Conservation (phyloP, 2,329 filamentous ascomycete genomes). For the Sporothrix luriei region DNA sequence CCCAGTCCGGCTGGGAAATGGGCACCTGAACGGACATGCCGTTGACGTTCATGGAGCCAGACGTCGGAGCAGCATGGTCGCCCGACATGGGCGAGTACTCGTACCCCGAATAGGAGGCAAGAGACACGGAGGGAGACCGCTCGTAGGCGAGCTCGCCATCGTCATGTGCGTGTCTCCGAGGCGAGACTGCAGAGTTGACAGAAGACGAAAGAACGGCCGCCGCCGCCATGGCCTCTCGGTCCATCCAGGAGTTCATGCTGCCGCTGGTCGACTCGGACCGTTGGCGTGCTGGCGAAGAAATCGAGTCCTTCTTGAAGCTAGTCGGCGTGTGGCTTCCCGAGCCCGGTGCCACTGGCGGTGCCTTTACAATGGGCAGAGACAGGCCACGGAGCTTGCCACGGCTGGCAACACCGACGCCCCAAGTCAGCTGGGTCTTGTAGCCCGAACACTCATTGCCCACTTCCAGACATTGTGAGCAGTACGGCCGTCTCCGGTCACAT, state of each 20-base stretch:
- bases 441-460: constrained; percentile 90
- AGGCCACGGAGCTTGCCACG: constrained; percentile 90
- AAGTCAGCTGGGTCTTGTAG: constrained; percentile 95
- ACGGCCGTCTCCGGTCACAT: constrained; percentile 89
- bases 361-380: constrained; percentile 70
- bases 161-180: constrained; percentile 43
- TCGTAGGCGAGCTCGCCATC: constrained; percentile 46
- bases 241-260: constrained; percentile 46
- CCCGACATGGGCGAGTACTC: constrained; percentile 50
- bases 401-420: constrained; percentile 94
- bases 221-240: constrained; percentile 41
- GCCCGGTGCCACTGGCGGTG: constrained; percentile 54
- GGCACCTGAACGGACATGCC: constrained; percentile 31
- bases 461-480: constrained; percentile 92
- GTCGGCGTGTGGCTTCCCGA: constrained; percentile 16
- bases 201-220: constrained; percentile 27
- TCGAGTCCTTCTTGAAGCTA: constrained; percentile 51
- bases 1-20: constrained; percentile 32
- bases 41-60: constrained; percentile 24
- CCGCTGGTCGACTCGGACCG: constrained; percentile 50
- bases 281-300: constrained; percentile 42
- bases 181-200: constrained; percentile 36
- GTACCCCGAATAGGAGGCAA: constrained; percentile 46
- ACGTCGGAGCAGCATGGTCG: constrained; percentile 20
- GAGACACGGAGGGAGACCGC: constrained; percentile 51